Evolutionary conservation across 2,329 filamentous ascomycete species (phyloP), one percentile per base, ranked within the genome.

Genomic region (Trichoderma afroharzianum): DNA sequence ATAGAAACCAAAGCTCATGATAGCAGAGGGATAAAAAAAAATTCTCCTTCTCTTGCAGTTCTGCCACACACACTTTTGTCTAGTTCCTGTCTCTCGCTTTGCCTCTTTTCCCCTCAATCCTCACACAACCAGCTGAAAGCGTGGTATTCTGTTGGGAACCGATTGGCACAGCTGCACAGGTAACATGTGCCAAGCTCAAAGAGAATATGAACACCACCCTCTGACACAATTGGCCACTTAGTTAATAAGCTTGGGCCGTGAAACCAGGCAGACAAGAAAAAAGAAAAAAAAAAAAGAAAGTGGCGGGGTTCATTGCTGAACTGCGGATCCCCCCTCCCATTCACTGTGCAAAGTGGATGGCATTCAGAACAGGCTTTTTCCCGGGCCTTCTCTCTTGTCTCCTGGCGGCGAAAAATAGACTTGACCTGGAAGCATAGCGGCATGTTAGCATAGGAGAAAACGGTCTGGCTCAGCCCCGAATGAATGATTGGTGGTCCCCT

Each of bases 81-180:
- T 28, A 14, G 30, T 36, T 36, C n/a, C n/a, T 62, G 2, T 62
- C 30, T 70, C 33, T 57, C 11, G 32, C 43, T n/a, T 21, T 30
- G 14, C 21, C 43, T 28, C 15, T 53, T 33, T 43, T 14, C 43
- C 32, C n/a, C 47, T 63, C 62, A 59, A 59, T 59, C 70, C 58
- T 33, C n/a, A 33, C 28, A 12, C 39, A 30, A 63, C 21, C 39
- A 43, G 58, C 32, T 57, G 61, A 33, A 33, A 43, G 58, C 62
- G 63, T 50, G 39, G 55, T 32, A 63, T 55, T 53, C 55, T 69
- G 70, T 72, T 72, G 70, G 70, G 70, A 62, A 69, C 39, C n/a
- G 70, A 69, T 72, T 69, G 50, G 70, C 63, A 71, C 14, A 21
- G 36, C 33, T 7, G 69, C 47, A 18, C 32, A 26, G 50, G 70